Evolutionary conservation across 805 yeast species (phyloP), one percentile per base, ranked within the genome.

Genomic region (Candida nitratophila): DNA sequence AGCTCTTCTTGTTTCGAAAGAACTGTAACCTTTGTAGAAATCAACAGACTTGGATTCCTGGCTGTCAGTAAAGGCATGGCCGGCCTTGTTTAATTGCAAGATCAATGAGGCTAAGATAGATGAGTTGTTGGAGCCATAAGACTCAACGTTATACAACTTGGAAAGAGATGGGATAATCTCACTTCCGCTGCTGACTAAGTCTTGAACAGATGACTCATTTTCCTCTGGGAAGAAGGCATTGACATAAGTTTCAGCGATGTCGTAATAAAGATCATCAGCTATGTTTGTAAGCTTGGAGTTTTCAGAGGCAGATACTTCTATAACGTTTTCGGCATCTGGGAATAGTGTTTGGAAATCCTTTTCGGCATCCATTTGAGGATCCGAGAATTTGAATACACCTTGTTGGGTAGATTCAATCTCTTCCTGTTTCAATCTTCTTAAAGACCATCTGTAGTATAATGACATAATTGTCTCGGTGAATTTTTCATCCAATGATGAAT

Each of bases 241-340:
- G 31, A 76, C 63, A 53, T 81, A 85, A 0, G 69, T 50, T 38
- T 62, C 57, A 0, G 84, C 82, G 45, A 86, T 56, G 3, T 59
- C 48, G 42, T 61, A 69, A 53, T 80, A 74, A 16, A 70, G 53
- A 0, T 72, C 77, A 15, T 75, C 79, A 33, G 75, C 56, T n/a
- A 55, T 52, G n/a, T 37, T 43, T 2, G 44, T 50, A 3, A 36
- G 50, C 37, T 42, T 47, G 24, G 44, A 33, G 1, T 33, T 50
- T 5, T 50, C 65, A 19, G 60, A 56, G 5, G 45, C 30, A 2
- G 59, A 59, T 15, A 59, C 47, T 24, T 73, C 75, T 42, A 79
- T 57, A 4, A 78, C 74, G 10, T 83, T 86, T 40, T 86, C 95
- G 50, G 78, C 87, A 57, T 88, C 96, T 0, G 97, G 97, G 73